Conservation (phyloP, 140 eudicot genomes). For the Cichorium intybus region DNA sequence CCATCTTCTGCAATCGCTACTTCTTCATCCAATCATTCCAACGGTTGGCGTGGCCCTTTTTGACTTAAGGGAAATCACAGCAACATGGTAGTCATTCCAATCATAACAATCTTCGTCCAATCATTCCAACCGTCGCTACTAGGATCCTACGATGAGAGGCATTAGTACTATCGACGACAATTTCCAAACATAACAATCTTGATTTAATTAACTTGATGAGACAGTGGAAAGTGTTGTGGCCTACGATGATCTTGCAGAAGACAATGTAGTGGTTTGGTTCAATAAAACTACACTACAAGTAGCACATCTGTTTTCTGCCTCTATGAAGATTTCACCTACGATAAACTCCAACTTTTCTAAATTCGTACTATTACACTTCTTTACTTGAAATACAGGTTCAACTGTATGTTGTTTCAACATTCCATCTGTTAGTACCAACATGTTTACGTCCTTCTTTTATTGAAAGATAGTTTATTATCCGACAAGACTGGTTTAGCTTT, state of each 20-base stretch:
- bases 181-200: conserved; percentile 12
- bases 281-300: conserved; percentile 40
- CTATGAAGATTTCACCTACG: conserved; percentile 37
- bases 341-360: conserved; percentile 35
- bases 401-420: conserved; percentile 51
- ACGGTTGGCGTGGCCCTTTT: too few species aligned
- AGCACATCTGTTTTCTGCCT: conserved; percentile 32
- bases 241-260: conserved; percentile 47
- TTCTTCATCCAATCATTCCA: too few species aligned
- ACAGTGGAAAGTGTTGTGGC: conserved; percentile 39
- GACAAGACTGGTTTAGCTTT: too few species aligned
- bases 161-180: conserved; percentile 23
- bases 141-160: too few species aligned
- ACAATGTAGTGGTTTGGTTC: conserved; percentile 24
- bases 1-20: too few species aligned
- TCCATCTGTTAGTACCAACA: conserved; percentile 25
- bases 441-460: background rate
- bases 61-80: too few species aligned
- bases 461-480: too few species aligned
- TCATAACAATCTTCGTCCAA: too few species aligned
- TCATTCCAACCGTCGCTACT: too few species aligned
- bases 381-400: conserved; percentile 45
- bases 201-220: conserved; percentile 25
- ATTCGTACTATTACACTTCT: conserved; percentile 35
- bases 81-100: too few species aligned